Base-by-base conservation (phyloP, 305 asterid genomes). In the Fraxinus greggii region DNA sequence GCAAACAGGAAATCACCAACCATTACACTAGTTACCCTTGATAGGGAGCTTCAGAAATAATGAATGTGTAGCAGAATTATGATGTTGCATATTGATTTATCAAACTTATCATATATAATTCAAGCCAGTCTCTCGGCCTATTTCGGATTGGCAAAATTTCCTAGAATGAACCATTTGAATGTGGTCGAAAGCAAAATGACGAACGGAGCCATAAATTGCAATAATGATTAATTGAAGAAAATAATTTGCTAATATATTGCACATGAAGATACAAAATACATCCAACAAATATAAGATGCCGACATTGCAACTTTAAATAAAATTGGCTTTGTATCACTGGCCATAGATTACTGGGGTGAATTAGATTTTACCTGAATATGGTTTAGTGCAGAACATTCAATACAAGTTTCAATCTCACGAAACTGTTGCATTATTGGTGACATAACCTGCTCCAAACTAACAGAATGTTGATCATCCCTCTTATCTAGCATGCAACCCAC, bases 351-450 rank as follows among this genome's bases (percentile, higher is more conserved):
- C 56, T 45, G 56, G 56, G 56, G 56, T 15, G 56, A 45, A 45
- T 45, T 45, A 45, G 21, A 45, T 45, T 45, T 45, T 45, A 45
- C 56, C 56, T 45, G 56, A 45, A 45, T 45, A 45, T 45, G 56
- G 56, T 45, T 45, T 45, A 45, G 56, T 13, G 56, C 56, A 45
- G 56, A 45, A 45, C 56, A 45, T 45, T 45, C 56, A 45, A 45
- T 45, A 45, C 56, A 45, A 45, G 56, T 96, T 88, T 96, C 99
- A 74, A 96, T 96, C 93, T 96, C 99, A 84, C 98, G 93, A 84
- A 94, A 96, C 86, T 93, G 97, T 88, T 96, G 98, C 99, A 96
- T 96, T 81, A 96, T 92, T 5, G 99, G 99, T 32, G 97, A 90
- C 99, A 96, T 96, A 86, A 92, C 97, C 89, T 93, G 96, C 90